phyloP scores from a whole-genome alignment of 1,284 basidiomycete genomes.

The Pascua guehoae region DNA sequence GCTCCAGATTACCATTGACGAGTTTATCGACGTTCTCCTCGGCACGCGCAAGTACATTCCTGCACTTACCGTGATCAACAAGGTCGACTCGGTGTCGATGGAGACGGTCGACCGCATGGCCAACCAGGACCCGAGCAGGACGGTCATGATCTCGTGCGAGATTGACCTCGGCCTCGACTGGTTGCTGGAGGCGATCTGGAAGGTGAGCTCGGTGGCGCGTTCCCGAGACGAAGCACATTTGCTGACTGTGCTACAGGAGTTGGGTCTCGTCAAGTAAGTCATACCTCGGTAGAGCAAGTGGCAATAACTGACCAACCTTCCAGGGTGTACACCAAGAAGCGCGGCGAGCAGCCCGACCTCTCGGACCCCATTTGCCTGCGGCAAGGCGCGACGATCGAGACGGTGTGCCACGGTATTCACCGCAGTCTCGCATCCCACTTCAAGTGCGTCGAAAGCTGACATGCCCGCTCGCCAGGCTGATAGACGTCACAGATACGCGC shows the following conservation, averaged over 20 bases:
- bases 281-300: background rate
- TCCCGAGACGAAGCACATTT: background rate
- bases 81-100: constrained; percentile 81
- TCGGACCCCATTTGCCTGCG: constrained; percentile 89
- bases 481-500: constrained; percentile 59
- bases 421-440: constrained; percentile 84
- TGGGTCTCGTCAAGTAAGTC: constrained; percentile 68
- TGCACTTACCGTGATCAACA: constrained; percentile 91
- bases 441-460: constrained; percentile 45
- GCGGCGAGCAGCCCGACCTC: constrained; percentile 88
- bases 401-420: constrained; percentile 89
- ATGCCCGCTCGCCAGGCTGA: no score
- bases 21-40: constrained; percentile 95
- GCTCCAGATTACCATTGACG: constrained; percentile 82
- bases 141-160: constrained; percentile 91
- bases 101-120: constrained; percentile 87
- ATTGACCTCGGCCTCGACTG: constrained; percentile 84
- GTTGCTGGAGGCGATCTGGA: constrained; percentile 86
- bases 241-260: constrained; percentile 49
- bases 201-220: constrained; percentile 34
- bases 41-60: constrained; percentile 90
- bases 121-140: constrained; percentile 66
- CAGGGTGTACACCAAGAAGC: constrained; percentile 87
- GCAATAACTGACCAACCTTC: background rate
- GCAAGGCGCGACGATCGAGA: constrained; percentile 89